Conservation (phyloP, 164 flowering plant genomes). For the Houttuynia cordata region DNA sequence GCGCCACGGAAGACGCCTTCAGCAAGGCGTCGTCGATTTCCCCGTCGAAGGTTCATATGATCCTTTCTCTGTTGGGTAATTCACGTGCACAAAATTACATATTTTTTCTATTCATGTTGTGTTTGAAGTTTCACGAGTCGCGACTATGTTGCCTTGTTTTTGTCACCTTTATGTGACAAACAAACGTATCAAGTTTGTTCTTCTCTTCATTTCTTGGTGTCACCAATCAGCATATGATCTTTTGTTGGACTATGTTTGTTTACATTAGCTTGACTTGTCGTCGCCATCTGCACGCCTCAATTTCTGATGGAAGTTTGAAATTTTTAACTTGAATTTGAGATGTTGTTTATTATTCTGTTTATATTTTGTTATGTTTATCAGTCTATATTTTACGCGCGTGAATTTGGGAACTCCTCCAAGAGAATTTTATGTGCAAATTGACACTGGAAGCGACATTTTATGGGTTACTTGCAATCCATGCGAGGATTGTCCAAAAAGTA, state of each 20-base stretch:
- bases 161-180: too few species aligned
- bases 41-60: slow-evolving; percentile 59
- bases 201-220: too few species aligned
- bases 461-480: slow-evolving; percentile 85
- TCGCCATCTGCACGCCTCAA: not conserved
- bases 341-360: not conserved
- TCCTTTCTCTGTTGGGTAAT: slow-evolving; percentile 49
- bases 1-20: slow-evolving; percentile 65
- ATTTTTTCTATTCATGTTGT: not conserved
- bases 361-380: slow-evolving; percentile 6
- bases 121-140: not conserved
- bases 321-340: not conserved
- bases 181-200: too few species aligned
- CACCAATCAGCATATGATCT: too few species aligned
- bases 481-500: slow-evolving; percentile 64
- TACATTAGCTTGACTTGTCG: not conserved
- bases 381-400: slow-evolving; percentile 81
- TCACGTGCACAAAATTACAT: too few species aligned
- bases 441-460: slow-evolving; percentile 91
- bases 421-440: slow-evolving; percentile 86
- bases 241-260: too few species aligned
- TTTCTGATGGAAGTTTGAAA: too few species aligned
- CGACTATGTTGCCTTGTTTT: too few species aligned
- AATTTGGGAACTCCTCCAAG: slow-evolving; percentile 71
- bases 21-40: slow-evolving; percentile 78